Evolutionary conservation across 2,329 filamentous ascomycete genomes (phyloP).

Genomic region (Stylonectria norvegica): DNA sequence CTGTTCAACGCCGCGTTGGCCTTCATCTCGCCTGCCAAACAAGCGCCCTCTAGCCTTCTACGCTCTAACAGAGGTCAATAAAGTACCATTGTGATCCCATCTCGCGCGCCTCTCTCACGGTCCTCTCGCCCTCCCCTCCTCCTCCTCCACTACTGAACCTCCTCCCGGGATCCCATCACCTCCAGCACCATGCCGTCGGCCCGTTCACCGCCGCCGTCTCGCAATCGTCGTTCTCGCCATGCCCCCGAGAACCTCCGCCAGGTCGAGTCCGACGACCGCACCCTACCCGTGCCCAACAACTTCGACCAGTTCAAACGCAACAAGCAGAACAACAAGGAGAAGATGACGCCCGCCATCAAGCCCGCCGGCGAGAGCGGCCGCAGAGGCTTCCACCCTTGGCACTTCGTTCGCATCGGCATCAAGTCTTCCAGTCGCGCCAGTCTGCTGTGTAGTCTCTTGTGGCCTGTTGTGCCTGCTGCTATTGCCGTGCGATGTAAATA

Average conservation of each 20-base stretch:
- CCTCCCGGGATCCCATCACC: too few relatives aligned
- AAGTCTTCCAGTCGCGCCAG: constrained; percentile 43
- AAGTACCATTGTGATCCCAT: too few relatives aligned
- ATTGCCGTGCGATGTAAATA: constrained; percentile 41
- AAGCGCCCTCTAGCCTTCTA: too few relatives aligned
- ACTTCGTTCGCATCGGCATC: constrained; percentile 43
- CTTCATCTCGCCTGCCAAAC: too few relatives aligned
- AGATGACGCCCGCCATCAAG: constrained; percentile 19
- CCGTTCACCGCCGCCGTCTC: constrained; percentile 14
- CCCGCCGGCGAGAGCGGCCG: constrained; percentile 44
- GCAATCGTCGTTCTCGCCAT: constrained; percentile 14
- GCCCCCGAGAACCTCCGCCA: neutral
- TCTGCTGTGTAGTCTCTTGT: constrained; percentile 46
- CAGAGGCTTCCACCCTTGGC: constrained; percentile 40
- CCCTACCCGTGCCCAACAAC: constrained; percentile 28
- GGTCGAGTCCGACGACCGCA: constrained; percentile 10
- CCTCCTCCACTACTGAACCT: too few relatives aligned
- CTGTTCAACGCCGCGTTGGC: too few relatives aligned
- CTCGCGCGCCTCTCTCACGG: too few relatives aligned
- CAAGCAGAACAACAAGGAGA: constrained; percentile 11
- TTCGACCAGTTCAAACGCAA: constrained; percentile 21
- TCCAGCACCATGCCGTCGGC: constrained; percentile 1
- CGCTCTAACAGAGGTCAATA: too few relatives aligned
- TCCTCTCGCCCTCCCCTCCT: too few relatives aligned
- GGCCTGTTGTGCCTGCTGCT: constrained; percentile 49